Evolutionary conservation across 352 stramenopile species (phyloP).

Genomic region (Phytophthora meadii): DNA sequence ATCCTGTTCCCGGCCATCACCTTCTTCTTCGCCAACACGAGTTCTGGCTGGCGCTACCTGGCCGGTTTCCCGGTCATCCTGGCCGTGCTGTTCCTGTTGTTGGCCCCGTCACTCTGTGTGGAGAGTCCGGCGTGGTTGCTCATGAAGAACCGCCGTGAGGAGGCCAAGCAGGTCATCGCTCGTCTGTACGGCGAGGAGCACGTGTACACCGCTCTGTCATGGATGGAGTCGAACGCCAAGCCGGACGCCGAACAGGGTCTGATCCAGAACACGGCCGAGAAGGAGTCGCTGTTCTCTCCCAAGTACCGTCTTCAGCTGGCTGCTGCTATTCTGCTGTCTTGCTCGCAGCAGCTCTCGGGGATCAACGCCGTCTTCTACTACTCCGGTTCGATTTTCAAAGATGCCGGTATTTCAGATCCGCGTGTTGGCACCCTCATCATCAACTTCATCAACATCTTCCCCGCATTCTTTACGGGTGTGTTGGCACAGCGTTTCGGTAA

Average conservation of each 20-base stretch:
- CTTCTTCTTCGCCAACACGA: constrained; percentile 27
- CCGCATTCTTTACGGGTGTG: constrained; percentile 25
- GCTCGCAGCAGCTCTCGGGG: constrained; percentile 51
- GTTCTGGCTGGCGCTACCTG: constrained; percentile 22
- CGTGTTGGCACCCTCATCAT: constrained; percentile 21
- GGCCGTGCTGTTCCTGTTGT: constrained; percentile 41
- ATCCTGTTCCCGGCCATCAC: constrained; percentile 27
- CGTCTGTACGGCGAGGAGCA: constrained; percentile 35
- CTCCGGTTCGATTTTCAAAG: neutral
- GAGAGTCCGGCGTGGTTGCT: constrained; percentile 45
- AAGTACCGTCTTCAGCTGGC: constrained; percentile 45
- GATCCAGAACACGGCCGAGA: constrained; percentile 15
- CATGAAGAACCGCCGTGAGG: constrained; percentile 3
- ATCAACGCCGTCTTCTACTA: constrained; percentile 48
- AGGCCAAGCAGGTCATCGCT: constrained; percentile 27
- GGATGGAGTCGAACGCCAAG: no score
- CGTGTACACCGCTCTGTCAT: constrained; percentile 31
- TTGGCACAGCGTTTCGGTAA: constrained; percentile 49
- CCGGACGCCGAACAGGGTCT: constrained; percentile 23
- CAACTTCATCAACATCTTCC: constrained; percentile 28
- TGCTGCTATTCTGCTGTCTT: constrained; percentile 40
- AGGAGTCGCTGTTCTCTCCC: constrained; percentile 28
- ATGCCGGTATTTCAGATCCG: constrained; percentile 9
- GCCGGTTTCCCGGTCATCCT: constrained; percentile 38
- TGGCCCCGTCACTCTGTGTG: constrained; percentile 46